These are phyloP conservation scores for Fusarium oligoseptatum DNA, from an alignment of 2,329 filamentous ascomycete species.

Conservation along the genomic window DNA sequence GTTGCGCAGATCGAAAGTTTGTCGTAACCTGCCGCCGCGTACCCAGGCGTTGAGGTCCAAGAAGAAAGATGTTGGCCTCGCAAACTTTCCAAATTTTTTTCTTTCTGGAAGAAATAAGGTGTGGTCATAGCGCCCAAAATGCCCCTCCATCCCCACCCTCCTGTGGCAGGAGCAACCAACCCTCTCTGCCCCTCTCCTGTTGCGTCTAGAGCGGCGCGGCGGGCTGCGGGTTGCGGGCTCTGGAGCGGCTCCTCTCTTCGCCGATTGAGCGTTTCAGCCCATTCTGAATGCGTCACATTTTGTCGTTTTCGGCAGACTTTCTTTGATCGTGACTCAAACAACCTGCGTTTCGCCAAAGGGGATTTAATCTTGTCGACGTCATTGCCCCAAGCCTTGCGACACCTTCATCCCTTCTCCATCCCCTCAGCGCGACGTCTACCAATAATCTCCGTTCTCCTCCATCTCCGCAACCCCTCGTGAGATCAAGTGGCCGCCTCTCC, in stretches of 20 bases:
- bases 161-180: slow-evolving; percentile 20
- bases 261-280: background rate
- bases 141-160: slow-evolving; percentile 49
- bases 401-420: slow-evolving; percentile 3
- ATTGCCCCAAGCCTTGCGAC: background rate
- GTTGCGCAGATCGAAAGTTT: slow-evolving; percentile 14
- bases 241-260: slow-evolving; percentile 22
- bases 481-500: slow-evolving; percentile 1
- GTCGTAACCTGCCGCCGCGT: slow-evolving; percentile 42
- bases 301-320: slow-evolving; percentile 2
- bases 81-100: slow-evolving; percentile 50
- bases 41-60: slow-evolving; percentile 44
- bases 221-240: slow-evolving; percentile 11
- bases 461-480: slow-evolving; percentile 6
- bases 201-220: slow-evolving; percentile 5
- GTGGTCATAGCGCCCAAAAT: slow-evolving; percentile 50
- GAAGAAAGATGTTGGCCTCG: slow-evolving; percentile 50
- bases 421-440: background rate
- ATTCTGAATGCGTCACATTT: slow-evolving; percentile 38
- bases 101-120: slow-evolving; percentile 46
- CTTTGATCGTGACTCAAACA: slow-evolving; percentile 21
- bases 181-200: slow-evolving; percentile 31
- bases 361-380: slow-evolving; percentile 13
- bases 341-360: background rate
- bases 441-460: background rate